These are phyloP conservation scores for Calonectria hawksworthii DNA, from an alignment of 2,329 filamentous ascomycete genomes.

Conservation along the genomic window DNA sequence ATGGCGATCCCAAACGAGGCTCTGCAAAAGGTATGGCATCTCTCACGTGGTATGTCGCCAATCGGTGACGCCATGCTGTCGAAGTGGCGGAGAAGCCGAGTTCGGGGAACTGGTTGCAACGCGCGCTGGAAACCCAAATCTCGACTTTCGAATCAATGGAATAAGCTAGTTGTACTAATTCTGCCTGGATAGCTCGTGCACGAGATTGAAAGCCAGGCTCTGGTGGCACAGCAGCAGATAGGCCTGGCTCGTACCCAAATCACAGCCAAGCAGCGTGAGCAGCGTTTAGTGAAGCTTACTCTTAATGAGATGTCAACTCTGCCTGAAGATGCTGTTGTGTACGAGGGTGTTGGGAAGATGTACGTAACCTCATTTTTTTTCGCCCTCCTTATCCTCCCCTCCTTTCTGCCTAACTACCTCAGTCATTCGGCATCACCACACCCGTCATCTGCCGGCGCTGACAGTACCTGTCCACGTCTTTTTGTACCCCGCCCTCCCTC, in stretches of 20 bases:
- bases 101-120: neutral
- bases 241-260: constrained; percentile 88
- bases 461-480: neutral
- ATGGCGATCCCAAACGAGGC: constrained; percentile 98
- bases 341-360: constrained; percentile 99
- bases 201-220: constrained; percentile 93
- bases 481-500: constrained; percentile 9
- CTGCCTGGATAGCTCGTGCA: constrained; percentile 78
- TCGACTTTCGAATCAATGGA: neutral
- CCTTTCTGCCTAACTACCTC: neutral
- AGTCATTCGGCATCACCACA: neutral
- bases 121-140: neutral
- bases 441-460: neutral
- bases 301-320: constrained; percentile 85
- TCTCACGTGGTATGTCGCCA: neutral
- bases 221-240: constrained; percentile 93
- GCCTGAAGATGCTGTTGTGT: constrained; percentile 82
- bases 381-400: neutral
- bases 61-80: neutral
- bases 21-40: constrained; percentile 82
- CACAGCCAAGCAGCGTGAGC: constrained; percentile 86
- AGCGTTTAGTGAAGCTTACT: constrained; percentile 89
- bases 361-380: constrained; percentile 59
- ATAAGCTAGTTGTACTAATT: neutral
- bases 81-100: neutral